Percentiles rank a stretch among this genome's conserved stretches.
Conservation (phyloP, 495 filamentous ascomycete species). For the Sporormia fimetaria region DNA sequence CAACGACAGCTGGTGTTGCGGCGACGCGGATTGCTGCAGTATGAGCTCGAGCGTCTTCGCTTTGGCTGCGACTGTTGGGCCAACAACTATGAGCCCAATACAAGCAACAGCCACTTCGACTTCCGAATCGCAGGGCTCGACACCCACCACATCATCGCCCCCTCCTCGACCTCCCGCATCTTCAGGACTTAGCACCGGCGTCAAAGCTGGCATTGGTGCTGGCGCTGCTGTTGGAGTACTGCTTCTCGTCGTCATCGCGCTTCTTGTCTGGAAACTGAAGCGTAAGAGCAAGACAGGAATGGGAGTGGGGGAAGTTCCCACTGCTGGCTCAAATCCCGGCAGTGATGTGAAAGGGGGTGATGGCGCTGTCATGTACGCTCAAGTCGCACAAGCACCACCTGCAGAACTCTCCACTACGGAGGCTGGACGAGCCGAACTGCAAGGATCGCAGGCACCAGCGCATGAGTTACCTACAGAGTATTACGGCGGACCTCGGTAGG, state of each 20-base stretch:
- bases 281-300: neutral
- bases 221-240: neutral
- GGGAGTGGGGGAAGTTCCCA: no score
- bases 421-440: no score
- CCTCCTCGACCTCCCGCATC: neutral
- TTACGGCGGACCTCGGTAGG: no score
- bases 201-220: conserved; percentile 5
- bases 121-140: neutral
- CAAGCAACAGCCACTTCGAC: neutral
- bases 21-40: conserved; percentile 4
- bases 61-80: conserved; percentile 3
- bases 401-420: no score
- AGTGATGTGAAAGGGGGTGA: no score
- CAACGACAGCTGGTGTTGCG: conserved; percentile 1
- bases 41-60: neutral
- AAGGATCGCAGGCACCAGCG: no score
- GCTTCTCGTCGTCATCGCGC: neutral
- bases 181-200: neutral
- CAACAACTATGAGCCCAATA: neutral
- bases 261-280: neutral
- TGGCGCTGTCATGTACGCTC: no score
- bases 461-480: no score
- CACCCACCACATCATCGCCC: neutral
- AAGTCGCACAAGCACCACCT: no score
- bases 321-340: no score